These are phyloP conservation scores for Mrakia blollopis DNA, from an alignment of 768 basidiomycete genomes.

Conservation along the genomic window DNA sequence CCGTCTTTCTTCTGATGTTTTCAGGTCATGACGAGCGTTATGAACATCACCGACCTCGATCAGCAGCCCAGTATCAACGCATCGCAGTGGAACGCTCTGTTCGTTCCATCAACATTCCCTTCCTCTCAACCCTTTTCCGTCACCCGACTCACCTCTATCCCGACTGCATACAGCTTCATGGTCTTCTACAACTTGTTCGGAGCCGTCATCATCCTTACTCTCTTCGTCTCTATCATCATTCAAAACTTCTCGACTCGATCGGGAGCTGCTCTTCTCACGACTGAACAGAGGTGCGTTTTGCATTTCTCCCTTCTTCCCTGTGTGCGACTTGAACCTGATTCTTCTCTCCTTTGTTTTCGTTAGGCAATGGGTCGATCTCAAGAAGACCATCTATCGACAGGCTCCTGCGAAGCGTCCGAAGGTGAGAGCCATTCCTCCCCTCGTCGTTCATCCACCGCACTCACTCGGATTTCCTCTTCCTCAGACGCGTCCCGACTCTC, in stretches of 20 bases:
- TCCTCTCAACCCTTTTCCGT: no score
- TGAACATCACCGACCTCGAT: slow-evolving; percentile 65
- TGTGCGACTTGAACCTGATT: no score
- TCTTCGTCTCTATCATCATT: slow-evolving; percentile 64
- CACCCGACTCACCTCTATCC: no score
- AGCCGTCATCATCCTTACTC: slow-evolving; percentile 78
- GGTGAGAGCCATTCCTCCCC: not conserved
- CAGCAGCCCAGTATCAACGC: slow-evolving; percentile 67
- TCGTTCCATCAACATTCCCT: no score
- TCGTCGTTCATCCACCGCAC: not conserved
- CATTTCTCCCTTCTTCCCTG: not conserved
- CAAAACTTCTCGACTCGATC: slow-evolving; percentile 83
- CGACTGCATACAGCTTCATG: slow-evolving; percentile 62
- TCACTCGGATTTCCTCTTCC: not conserved
- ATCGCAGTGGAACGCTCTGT: slow-evolving; percentile 71
- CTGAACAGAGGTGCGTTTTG: slow-evolving; percentile 57
- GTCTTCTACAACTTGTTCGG: slow-evolving; percentile 87
- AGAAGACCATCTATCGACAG: slow-evolving; percentile 56
- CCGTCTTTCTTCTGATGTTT: not conserved
- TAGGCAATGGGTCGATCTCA: slow-evolving; percentile 86
- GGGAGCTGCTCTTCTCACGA: slow-evolving; percentile 77
- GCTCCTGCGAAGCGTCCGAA: slow-evolving; percentile 71
- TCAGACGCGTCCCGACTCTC: slow-evolving; percentile 50
- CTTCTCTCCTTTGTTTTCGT: not conserved
- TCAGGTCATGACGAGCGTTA: slow-evolving; percentile 63